These are phyloP conservation scores for Marasmius tenuissimus DNA, from an alignment of 1,284 basidiomycete genomes.

Conservation along the genomic window DNA sequence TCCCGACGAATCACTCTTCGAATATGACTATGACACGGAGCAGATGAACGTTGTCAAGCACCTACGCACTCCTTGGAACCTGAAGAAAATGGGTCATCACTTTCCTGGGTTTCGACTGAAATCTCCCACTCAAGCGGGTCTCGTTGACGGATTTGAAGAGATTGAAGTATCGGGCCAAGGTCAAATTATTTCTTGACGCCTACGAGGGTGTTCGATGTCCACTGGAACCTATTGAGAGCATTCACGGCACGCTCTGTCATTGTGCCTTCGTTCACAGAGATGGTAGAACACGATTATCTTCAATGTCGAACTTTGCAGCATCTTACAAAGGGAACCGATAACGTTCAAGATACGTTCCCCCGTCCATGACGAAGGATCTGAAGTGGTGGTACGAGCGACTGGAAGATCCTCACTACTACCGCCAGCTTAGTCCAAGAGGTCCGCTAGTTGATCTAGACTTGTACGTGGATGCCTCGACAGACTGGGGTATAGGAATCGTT, in stretches of 20 bases:
- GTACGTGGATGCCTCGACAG: conserved; percentile 32
- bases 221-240: conserved; percentile 18
- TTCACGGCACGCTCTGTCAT: conserved; percentile 34
- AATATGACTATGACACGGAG: conserved; percentile 19
- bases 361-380: conserved; percentile 16
- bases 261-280: conserved; percentile 29
- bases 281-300: conserved; percentile 27
- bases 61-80: conserved; percentile 30
- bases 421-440: conserved; percentile 17
- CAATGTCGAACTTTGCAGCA: conserved; percentile 23
- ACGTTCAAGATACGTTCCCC: background rate
- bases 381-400: conserved; percentile 32
- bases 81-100: conserved; percentile 16
- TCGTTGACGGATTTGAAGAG: conserved; percentile 15
- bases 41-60: conserved; percentile 13
- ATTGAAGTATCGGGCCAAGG: conserved; percentile 20
- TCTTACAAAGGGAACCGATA: background rate
- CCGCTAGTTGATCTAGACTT: conserved; percentile 19
- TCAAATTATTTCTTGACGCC: conserved; percentile 6
- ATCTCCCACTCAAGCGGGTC: conserved; percentile 16
- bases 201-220: background rate
- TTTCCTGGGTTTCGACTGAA: conserved; percentile 28
- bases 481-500: conserved; percentile 37
- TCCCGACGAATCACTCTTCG: background rate
- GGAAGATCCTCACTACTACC: background rate